Conservation (phyloP, 345 rosid species). For the Pelargonium nanum region DNA sequence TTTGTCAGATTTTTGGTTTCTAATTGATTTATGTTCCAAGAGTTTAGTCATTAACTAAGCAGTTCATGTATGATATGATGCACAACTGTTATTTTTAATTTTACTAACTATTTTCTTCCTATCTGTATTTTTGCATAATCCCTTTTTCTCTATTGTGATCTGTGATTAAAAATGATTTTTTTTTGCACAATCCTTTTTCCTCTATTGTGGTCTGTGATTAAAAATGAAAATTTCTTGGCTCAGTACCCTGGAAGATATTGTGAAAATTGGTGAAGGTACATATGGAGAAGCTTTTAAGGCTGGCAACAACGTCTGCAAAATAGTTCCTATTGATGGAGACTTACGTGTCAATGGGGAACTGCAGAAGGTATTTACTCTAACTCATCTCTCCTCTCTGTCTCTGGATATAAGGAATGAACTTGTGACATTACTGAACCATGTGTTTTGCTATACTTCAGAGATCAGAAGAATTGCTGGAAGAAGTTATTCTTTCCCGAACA, state of each 20-base stretch:
- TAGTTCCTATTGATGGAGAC: constrained; percentile 94
- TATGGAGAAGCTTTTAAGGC: constrained; percentile 87
- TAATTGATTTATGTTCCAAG: not conserved
- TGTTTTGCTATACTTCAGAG: constrained; percentile 43
- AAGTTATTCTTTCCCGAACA: constrained; percentile 70
- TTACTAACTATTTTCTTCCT: not conserved
- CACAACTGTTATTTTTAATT: not conserved
- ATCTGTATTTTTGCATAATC: not conserved
- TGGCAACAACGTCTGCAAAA: constrained; percentile 78
- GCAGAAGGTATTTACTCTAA: constrained; percentile 53
- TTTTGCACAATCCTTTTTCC: constrained; percentile 11
- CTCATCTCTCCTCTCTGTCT: not conserved
- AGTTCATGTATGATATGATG: not conserved
- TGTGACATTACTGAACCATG: constrained; percentile 12
- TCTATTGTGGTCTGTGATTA: constrained; percentile 7
- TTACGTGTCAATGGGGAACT: constrained; percentile 78
- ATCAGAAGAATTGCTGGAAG: constrained; percentile 92
- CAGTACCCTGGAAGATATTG: constrained; percentile 62
- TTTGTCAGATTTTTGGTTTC: too few species aligned
- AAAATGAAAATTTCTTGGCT: constrained; percentile 13
- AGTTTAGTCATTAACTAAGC: not conserved
- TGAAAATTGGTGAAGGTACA: constrained; percentile 94
- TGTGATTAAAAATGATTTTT: constrained; percentile 13
- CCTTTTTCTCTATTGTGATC: constrained; percentile 2
- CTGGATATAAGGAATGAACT: not conserved